Evolutionary conservation across 805 yeast species (phyloP).

Genomic region (Monosporozyma unispora): DNA sequence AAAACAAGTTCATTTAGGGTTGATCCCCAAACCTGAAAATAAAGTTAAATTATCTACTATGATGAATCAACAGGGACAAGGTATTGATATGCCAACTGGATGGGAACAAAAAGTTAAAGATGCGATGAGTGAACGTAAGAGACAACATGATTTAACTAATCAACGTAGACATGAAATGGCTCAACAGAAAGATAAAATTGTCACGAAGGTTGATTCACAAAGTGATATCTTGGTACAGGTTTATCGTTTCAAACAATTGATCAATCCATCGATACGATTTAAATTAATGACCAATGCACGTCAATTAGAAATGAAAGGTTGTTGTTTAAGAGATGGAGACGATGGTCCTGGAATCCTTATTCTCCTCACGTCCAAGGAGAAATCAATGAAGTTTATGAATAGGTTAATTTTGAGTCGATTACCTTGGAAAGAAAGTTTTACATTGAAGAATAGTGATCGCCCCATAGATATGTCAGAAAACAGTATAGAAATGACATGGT

Average conservation of each 20-base stretch:
- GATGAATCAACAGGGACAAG: constrained; percentile 73
- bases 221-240: constrained; percentile 34
- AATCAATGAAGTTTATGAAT: constrained; percentile 52
- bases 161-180: constrained; percentile 40
- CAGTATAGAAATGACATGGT: constrained; percentile 60
- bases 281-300: constrained; percentile 76
- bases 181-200: constrained; percentile 1
- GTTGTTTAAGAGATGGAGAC: constrained; percentile 38
- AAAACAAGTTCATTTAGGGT: constrained; percentile 68
- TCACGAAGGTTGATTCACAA: not conserved
- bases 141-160: constrained; percentile 53
- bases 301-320: constrained; percentile 60
- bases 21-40: constrained; percentile 82
- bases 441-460: constrained; percentile 16
- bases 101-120: constrained; percentile 63
- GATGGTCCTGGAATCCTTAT: constrained; percentile 48
- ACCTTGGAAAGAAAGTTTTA: constrained; percentile 53
- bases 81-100: constrained; percentile 80
- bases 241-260: constrained; percentile 44
- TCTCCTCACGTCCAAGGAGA: constrained; percentile 60
- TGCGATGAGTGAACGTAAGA: constrained; percentile 56
- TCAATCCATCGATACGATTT: constrained; percentile 58
- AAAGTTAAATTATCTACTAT: constrained; percentile 77
- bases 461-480: constrained; percentile 1
- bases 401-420: constrained; percentile 54